Percentiles rank a stretch among this genome's conserved stretches.
Evolutionary conservation across 805 yeast species (phyloP).

Genomic region (Schizosaccharomyces japonicus): DNA sequence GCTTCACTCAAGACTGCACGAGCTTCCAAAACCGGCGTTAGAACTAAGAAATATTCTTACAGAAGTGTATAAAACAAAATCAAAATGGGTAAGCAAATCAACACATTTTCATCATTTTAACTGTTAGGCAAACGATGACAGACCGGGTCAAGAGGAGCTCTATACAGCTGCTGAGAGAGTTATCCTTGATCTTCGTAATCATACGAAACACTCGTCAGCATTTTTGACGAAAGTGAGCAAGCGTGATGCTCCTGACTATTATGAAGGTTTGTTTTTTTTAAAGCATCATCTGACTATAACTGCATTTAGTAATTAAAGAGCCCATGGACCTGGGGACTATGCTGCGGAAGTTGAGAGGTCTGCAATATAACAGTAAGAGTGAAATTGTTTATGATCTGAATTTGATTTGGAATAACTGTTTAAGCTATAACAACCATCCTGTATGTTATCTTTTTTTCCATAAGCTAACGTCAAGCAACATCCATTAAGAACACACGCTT

Average conservation of each 20-base stretch:
- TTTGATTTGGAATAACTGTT: constrained; percentile 88
- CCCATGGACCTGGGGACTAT: constrained; percentile 97
- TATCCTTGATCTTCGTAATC: constrained; percentile 64
- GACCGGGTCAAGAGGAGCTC: constrained; percentile 89
- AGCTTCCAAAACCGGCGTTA: constrained; percentile 58
- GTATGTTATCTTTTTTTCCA: constrained; percentile 31
- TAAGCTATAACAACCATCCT: constrained; percentile 84
- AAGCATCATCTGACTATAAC: background rate
- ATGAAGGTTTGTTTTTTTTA: constrained; percentile 19
- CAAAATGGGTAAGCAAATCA: constrained; percentile 23
- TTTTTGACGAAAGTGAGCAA: constrained; percentile 88
- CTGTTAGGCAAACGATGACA: constrained; percentile 77
- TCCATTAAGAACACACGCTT: constrained; percentile 56
- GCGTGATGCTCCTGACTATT: constrained; percentile 93
- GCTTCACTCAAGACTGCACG: too few relatives aligned
- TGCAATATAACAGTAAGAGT: constrained; percentile 62
- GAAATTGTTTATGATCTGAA: constrained; percentile 83
- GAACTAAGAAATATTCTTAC: constrained; percentile 66
- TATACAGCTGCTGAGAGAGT: constrained; percentile 96
- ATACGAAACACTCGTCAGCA: constrained; percentile 90
- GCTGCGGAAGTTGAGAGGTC: constrained; percentile 59
- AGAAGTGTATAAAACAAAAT: constrained; percentile 84
- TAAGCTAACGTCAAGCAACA: background rate
- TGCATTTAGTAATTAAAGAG: constrained; percentile 35
- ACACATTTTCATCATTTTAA: background rate